Conservation (phyloP, 2,329 filamentous ascomycete genomes). For the Ceratocystis huliohia region DNA sequence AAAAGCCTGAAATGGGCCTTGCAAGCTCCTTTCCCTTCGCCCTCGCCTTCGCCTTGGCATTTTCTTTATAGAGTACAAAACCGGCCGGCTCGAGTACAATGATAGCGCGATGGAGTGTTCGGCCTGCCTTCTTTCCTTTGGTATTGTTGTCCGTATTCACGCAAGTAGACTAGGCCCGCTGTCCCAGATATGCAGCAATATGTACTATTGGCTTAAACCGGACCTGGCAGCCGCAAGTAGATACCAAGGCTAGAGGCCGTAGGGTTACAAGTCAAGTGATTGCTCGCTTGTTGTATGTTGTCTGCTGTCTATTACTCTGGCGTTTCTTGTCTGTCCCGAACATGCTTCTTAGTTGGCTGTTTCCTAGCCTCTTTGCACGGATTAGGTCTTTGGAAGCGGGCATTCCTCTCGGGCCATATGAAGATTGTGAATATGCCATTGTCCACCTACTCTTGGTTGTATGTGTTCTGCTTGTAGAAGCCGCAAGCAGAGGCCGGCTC, state of each 20-base stretch:
- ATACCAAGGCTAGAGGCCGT: no score
- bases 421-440: not conserved
- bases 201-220: no score
- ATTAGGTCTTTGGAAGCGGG: not conserved
- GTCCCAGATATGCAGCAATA: no score
- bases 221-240: no score
- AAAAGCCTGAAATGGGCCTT: not conserved
- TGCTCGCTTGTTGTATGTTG: no score
- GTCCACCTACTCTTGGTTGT: not conserved
- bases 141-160: not conserved
- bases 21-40: not conserved
- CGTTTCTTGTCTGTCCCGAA: not conserved
- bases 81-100: not conserved
- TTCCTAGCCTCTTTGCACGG: not conserved
- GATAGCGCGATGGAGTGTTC: no score
- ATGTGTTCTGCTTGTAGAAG: not conserved
- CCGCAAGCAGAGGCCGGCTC: not conserved
- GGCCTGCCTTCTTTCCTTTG: no score
- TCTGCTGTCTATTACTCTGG: no score
- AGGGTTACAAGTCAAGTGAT: no score
- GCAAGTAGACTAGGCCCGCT: not conserved
- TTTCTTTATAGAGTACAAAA: slow-evolving; percentile 1
- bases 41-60: no score
- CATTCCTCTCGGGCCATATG: no score
- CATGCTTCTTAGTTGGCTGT: no score